Evolutionary conservation across 2,329 filamentous ascomycete species (phyloP), one percentile per base, ranked within the genome.

Genomic region (Biscogniauxia mediterranea): DNA sequence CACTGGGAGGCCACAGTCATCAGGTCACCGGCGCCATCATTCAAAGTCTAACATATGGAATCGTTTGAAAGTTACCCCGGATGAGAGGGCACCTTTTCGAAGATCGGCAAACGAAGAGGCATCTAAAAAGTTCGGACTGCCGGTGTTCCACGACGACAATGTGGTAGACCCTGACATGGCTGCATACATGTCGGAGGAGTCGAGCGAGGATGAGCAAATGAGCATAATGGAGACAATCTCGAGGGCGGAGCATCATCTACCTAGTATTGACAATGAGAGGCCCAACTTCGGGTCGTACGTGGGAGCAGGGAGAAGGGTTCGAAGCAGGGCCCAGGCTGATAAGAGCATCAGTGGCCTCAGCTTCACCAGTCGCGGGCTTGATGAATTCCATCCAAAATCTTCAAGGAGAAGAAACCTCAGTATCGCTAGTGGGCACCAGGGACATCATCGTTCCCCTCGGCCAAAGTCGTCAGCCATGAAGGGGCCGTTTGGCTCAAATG

Each of bases 111-210:
- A 80, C 9, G 86, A 96, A 57, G 89, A 93, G 61, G 78, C 83
- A 54, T 79, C 82, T 3, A 86, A 84, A 64, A 89, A 88, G 65
- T 80, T 86, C 7, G 86, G 87, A 51, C 83, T 97, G 42, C 89
- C 93, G 17, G 93, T 93, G n/a, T 98, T 99, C 69, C 95, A 99
- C 74, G 93, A 95, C 71, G 95, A 99, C 79, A 98, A 95, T 72
- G 97, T 99, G 68, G 98, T 99, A 68, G 95, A 99, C 73, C 95
- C 95, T 1, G 95, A 99, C 71, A 80, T 99, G 58, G 94, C 93
- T 5, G 91, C 92, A 38, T 99, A 96, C 76, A 90, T 99, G 82
- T 99, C 95, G 6, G 95, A 99, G 73, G 93, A 91, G 54, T 97
- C 93, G 1, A 97, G 92, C 69, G 94, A 91, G 46, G 93, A 97